phyloP scores from a whole-genome alignment of 148 eudicot genomes.

The Camellia granthamiana region DNA sequence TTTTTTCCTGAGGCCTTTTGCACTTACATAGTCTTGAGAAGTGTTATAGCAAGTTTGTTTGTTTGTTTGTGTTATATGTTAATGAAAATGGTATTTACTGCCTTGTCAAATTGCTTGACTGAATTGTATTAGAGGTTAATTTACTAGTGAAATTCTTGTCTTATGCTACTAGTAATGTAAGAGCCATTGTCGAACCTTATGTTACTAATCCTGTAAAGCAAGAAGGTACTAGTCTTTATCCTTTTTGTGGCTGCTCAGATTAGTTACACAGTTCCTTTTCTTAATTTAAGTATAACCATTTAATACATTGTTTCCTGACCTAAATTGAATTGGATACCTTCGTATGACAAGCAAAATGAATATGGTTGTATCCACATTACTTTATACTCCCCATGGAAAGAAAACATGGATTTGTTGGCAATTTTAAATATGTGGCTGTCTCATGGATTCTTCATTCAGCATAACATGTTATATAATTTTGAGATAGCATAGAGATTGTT shows the following conservation, averaged over 20 bases:
- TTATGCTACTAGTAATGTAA: not conserved
- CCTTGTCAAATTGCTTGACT: not conserved
- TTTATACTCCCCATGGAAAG: not conserved
- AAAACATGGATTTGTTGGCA: not conserved
- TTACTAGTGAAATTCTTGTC: not conserved
- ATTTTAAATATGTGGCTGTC: not conserved
- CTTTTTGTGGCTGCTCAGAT: not conserved
- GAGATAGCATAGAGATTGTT: too few relatives aligned
- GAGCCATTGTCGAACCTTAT: not conserved
- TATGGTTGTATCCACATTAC: not conserved
- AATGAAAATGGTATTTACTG: not conserved
- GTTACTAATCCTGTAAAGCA: not conserved
- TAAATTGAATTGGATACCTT: not conserved
- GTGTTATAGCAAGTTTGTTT: not conserved
- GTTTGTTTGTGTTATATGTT: slow-evolving; percentile 4
- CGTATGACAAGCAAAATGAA: not conserved
- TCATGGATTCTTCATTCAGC: not conserved
- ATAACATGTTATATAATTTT: too few relatives aligned
- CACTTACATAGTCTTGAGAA: not conserved
- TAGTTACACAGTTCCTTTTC: not conserved
- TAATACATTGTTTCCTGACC: not conserved
- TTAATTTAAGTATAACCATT: not conserved
- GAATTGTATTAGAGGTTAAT: not conserved
- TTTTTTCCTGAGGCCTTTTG: not conserved
- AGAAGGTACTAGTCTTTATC: not conserved